Percentiles rank a stretch among this genome's conserved stretches.
phyloP scores from a whole-genome alignment of 2,329 filamentous ascomycete genomes.

The Podosphaera aphanis region DNA sequence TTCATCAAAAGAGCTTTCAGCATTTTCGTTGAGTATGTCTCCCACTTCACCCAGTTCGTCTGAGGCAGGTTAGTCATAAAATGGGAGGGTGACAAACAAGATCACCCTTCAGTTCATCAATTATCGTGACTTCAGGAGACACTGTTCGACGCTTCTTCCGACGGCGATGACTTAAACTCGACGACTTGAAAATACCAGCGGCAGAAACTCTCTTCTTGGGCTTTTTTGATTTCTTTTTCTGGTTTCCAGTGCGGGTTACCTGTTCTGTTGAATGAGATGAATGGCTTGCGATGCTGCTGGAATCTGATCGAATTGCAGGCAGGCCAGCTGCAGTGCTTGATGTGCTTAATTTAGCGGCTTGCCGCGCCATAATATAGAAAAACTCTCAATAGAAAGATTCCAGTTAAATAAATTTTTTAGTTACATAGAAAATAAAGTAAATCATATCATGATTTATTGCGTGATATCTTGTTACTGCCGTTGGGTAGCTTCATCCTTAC shows the following conservation, averaged over 20 bases:
- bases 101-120: slow-evolving; percentile 5
- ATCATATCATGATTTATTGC: no score
- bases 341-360: not conserved
- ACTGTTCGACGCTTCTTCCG: slow-evolving; percentile 5
- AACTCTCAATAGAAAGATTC: not conserved
- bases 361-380: not conserved
- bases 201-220: slow-evolving; percentile 4
- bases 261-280: not conserved
- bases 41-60: slow-evolving; percentile 2
- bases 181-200: slow-evolving; percentile 9
- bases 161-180: slow-evolving; percentile 2
- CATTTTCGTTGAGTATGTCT: slow-evolving; percentile 1
- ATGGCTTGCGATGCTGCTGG: not conserved
- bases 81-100: not conserved
- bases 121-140: slow-evolving; percentile 4
- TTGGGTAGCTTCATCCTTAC: no score
- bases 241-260: not conserved
- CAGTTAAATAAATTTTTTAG: no score
- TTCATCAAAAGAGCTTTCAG: slow-evolving; percentile 6
- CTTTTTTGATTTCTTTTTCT: not conserved
- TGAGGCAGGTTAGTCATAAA: slow-evolving; percentile 3
- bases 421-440: no score
- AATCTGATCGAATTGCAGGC: not conserved
- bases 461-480: no score
- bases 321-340: not conserved